A percentile compares a stretch with the other conserved stretches of the same genome.
Evolutionary conservation across 1,284 basidiomycete genomes (phyloP).

Genomic region (Trichosporon inkin): DNA sequence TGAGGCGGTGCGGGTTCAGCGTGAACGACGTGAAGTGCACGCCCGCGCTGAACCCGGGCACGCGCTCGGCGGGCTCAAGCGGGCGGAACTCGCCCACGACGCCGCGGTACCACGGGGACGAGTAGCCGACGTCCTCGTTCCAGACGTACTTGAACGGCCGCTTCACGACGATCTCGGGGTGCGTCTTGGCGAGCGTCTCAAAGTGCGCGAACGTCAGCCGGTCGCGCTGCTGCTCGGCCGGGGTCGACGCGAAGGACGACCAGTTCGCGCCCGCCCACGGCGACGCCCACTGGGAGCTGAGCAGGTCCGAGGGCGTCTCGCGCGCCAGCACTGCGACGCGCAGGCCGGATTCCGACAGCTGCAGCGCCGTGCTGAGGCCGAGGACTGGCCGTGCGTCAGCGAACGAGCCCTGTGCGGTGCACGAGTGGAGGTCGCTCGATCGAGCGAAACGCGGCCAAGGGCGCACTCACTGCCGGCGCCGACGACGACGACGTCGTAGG

Average conservation of each 20-base stretch:
- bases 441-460: too few relatives aligned
- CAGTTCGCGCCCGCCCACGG: slow-evolving; percentile 74
- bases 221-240: slow-evolving; percentile 52
- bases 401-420: too few relatives aligned
- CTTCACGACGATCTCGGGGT: slow-evolving; percentile 47
- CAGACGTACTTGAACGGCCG: slow-evolving; percentile 53
- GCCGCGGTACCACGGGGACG: slow-evolving; percentile 56
- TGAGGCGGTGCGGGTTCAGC: slow-evolving; percentile 49
- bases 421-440: slow-evolving; percentile 50
- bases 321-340: slow-evolving; percentile 61
- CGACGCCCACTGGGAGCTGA: slow-evolving; percentile 60
- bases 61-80: slow-evolving; percentile 16
- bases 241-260: slow-evolving; percentile 56
- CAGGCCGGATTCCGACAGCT: slow-evolving; percentile 51
- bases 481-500: slow-evolving; percentile 53
- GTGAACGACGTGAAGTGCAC: slow-evolving; percentile 46
- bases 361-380: slow-evolving; percentile 52
- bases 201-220: slow-evolving; percentile 50
- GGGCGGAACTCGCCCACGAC: slow-evolving; percentile 49
- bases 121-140: slow-evolving; percentile 32
- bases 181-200: slow-evolving; percentile 54
- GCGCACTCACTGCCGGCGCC: slow-evolving; percentile 55
- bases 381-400: slow-evolving; percentile 46
- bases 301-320: slow-evolving; percentile 62
- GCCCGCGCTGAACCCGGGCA: slow-evolving; percentile 28